Base-by-base conservation (phyloP, 2,329 filamentous ascomycete species). In the Colletotrichum graminicola region DNA sequence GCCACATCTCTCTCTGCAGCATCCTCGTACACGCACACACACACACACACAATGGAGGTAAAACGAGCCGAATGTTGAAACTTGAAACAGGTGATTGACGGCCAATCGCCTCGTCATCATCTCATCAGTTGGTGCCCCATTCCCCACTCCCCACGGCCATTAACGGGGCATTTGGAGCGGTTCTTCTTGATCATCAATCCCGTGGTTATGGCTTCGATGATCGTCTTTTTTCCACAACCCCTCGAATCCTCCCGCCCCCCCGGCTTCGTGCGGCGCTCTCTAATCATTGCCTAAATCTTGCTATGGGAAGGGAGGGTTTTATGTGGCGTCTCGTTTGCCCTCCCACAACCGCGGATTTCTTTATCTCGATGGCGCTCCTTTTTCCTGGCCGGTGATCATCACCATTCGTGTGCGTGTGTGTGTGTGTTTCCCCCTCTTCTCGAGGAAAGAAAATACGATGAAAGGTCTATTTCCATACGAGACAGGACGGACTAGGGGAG, bases 171-270 rank as follows among this genome's bases (percentile, higher is more conserved):
- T 52, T 32, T 6, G 26, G 26, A 10, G 63, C 32, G 16, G 3
- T n/a, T 45, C 43, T 39, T 36, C 8, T 11, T 16, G 54, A 23
- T 26, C 12, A 51, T 26, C 26, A 14, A 43, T 7, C 34, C 32
- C 43, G 23, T 64, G 60, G 47, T 56, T 21, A 56, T 67, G 67
- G 63, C 67, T 62, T 71, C 57, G 45, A 11, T 23, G 10, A 71
- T 71, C 67, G 32, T 23, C 63, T 45, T 29, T 29, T 16, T 41
- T 23, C 29, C 29, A 62, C 63, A 16, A 26, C 47, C 63, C 67
- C 56, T 67, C 55, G 11, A 12, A 29, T 29, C 29, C 29, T 39
- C 14, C 39, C 39, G 1, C 12, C 12, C 7, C 39, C 2, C 7
- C n/a, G n/a, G n/a, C n/a, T n/a, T n/a, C n/a, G n/a, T n/a, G n/a